phyloP scores from a whole-genome alignment of 2,329 filamentous ascomycete genomes.

The Aspergillus fumigatiaffinis region DNA sequence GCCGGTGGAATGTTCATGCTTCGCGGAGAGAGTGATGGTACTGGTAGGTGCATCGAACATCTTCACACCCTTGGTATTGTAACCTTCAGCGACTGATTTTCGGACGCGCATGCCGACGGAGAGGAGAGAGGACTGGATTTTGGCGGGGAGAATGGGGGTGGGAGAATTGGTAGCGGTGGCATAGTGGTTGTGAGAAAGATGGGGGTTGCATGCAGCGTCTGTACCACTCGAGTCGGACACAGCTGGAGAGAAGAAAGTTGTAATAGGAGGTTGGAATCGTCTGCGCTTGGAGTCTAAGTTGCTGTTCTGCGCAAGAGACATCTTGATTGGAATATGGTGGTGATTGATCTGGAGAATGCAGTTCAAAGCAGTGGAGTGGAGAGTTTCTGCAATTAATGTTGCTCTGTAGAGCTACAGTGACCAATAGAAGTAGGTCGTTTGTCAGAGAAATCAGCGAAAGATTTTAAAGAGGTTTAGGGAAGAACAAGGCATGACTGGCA shows the following conservation, averaged over 20 bases:
- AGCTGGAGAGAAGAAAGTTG: conserved; percentile 33
- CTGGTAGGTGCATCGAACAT: conserved; percentile 14
- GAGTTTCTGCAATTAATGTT: background rate
- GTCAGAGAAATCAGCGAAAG: background rate
- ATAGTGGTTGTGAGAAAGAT: conserved; percentile 39
- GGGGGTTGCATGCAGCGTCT: conserved; percentile 9
- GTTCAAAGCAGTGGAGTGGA: background rate
- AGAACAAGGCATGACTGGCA: background rate
- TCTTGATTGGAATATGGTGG: conserved; percentile 8
- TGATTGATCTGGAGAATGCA: conserved; percentile 13
- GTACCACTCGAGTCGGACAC: conserved; percentile 10
- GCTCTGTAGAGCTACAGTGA: background rate
- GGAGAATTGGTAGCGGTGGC: conserved; percentile 36
- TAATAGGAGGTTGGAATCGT: conserved; percentile 44
- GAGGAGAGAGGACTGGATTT: conserved; percentile 76
- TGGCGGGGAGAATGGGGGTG: conserved; percentile 56
- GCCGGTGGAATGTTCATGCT: conserved; percentile 3
- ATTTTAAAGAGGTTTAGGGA: background rate
- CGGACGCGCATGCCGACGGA: conserved; percentile 91
- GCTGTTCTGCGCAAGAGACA: conserved; percentile 12
- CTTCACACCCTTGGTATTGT: conserved; percentile 62
- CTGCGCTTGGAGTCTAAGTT: conserved; percentile 38
- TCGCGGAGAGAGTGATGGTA: conserved; percentile 1
- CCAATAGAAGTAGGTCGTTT: background rate
- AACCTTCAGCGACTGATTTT: conserved; percentile 89